Conservation (phyloP, 1,284 basidiomycete genomes). For the Ganoderma resinaceum region DNA sequence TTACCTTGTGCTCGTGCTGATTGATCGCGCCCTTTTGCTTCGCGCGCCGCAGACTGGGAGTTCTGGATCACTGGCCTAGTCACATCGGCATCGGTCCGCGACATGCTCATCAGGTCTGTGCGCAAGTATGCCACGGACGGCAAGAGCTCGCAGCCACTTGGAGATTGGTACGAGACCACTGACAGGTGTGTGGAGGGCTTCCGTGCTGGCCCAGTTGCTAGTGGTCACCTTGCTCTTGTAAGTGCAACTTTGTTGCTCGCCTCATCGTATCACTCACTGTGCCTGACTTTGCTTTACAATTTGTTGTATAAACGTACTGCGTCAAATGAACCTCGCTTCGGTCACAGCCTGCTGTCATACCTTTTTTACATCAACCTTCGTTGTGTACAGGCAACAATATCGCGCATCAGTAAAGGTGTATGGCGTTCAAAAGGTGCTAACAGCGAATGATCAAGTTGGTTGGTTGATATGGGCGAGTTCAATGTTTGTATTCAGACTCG, state of each 20-base stretch:
- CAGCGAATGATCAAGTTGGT: no score
- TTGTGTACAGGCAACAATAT: slow-evolving; percentile 27
- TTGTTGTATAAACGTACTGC: not conserved
- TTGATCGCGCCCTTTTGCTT: not conserved
- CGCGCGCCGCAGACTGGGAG: slow-evolving; percentile 59
- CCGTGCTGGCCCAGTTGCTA: slow-evolving; percentile 65
- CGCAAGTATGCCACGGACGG: slow-evolving; percentile 63
- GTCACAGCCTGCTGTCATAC: no score
- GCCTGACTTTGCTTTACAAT: not conserved
- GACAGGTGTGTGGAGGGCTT: slow-evolving; percentile 57
- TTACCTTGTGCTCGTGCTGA: not conserved
- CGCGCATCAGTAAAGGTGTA: no score
- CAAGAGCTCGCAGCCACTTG: slow-evolving; percentile 58
- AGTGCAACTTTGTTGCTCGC: not conserved
- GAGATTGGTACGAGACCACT: slow-evolving; percentile 70
- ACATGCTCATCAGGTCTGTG: slow-evolving; percentile 63
- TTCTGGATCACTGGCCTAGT: slow-evolving; percentile 67
- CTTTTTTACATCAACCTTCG: no score
- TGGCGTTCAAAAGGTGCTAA: no score
- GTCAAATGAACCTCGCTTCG: not conserved
- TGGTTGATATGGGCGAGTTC: no score
- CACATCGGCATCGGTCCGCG: slow-evolving; percentile 55
- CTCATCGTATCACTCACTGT: not conserved
- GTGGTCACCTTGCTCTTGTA: slow-evolving; percentile 62
- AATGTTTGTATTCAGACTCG: no score